Evolutionary conservation across 2,329 filamentous ascomycete species (phyloP).

Genomic region (Fusarium xyrophilum): DNA sequence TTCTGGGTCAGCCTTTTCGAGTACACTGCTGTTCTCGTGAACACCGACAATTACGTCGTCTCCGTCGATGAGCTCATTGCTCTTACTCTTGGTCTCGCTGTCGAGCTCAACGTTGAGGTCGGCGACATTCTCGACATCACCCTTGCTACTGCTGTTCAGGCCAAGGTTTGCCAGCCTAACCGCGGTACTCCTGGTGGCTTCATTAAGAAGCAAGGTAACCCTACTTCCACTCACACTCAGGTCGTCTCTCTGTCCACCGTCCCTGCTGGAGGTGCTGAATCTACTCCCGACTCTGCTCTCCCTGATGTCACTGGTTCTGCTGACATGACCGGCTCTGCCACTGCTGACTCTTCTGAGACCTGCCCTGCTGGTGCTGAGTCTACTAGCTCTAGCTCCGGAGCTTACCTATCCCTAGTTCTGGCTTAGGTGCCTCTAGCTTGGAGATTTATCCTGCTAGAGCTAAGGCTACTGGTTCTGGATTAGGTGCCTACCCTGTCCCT

Average conservation of each 20-base stretch:
- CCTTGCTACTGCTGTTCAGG: constrained; percentile 38
- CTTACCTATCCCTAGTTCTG: background rate
- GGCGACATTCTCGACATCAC: constrained; percentile 48
- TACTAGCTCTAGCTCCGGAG: background rate
- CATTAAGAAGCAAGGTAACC: background rate
- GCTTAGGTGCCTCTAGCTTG: background rate
- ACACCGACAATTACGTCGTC: constrained; percentile 48
- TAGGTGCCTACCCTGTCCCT: background rate
- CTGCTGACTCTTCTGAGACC: background rate
- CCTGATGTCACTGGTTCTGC: background rate
- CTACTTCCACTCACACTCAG: background rate
- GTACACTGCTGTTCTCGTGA: constrained; percentile 54
- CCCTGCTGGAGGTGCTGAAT: background rate
- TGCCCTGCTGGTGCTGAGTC: background rate
- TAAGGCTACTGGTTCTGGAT: background rate
- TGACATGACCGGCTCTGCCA: background rate
- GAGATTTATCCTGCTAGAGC: background rate
- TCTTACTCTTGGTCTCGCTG: constrained; percentile 36
- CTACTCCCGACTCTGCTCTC: background rate
- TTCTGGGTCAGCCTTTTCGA: constrained; percentile 63
- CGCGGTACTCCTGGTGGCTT: constrained; percentile 28
- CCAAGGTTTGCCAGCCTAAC: constrained; percentile 26
- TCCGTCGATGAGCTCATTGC: constrained; percentile 33
- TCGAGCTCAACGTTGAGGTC: constrained; percentile 36
- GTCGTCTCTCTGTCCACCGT: constrained; percentile 4